Evolutionary conservation across 1,284 basidiomycete genomes (phyloP).

Genomic region (Ustilago lituana): DNA sequence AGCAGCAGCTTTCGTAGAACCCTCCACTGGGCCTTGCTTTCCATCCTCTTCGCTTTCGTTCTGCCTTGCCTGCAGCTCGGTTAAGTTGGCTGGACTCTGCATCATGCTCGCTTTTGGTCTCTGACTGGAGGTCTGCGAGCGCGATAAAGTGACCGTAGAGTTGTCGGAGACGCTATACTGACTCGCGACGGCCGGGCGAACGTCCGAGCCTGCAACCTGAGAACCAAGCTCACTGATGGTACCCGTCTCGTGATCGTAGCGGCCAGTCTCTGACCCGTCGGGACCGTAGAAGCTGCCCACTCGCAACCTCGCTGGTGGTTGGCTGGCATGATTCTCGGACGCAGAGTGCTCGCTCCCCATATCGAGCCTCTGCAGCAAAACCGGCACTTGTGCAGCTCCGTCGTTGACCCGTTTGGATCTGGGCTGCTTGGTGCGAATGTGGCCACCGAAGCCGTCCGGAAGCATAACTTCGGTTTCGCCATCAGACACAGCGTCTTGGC

Average conservation of each 20-base stretch:
- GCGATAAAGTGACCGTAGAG: constrained; percentile 14
- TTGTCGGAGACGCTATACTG: neutral
- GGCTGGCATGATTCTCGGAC: neutral
- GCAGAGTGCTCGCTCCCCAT: constrained; percentile 2
- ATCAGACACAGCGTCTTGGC: constrained; percentile 14
- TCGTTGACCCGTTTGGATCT: constrained; percentile 2
- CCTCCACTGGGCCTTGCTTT: constrained; percentile 10
- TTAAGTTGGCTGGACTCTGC: constrained; percentile 24
- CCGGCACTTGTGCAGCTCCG: constrained; percentile 3
- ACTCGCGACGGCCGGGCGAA: neutral
- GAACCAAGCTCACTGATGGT: constrained; percentile 21
- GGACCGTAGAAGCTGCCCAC: constrained; percentile 58
- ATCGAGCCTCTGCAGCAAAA: constrained; percentile 25
- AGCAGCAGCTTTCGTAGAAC: constrained; percentile 31
- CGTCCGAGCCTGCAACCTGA: constrained; percentile 4
- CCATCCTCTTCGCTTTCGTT: too few relatives aligned
- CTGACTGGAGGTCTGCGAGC: constrained; percentile 26
- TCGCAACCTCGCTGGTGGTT: constrained; percentile 18
- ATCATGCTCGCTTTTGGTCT: constrained; percentile 39
- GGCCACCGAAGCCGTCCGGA: constrained; percentile 58
- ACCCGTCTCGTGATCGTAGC: constrained; percentile 36
- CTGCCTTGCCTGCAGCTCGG: neutral
- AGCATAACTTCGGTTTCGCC: constrained; percentile 45
- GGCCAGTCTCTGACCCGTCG: constrained; percentile 45
- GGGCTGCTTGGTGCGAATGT: constrained; percentile 28